Evolutionary conservation across 192 early-diverging fungal species (phyloP).

Genomic region (Mortierella claussenii): DNA sequence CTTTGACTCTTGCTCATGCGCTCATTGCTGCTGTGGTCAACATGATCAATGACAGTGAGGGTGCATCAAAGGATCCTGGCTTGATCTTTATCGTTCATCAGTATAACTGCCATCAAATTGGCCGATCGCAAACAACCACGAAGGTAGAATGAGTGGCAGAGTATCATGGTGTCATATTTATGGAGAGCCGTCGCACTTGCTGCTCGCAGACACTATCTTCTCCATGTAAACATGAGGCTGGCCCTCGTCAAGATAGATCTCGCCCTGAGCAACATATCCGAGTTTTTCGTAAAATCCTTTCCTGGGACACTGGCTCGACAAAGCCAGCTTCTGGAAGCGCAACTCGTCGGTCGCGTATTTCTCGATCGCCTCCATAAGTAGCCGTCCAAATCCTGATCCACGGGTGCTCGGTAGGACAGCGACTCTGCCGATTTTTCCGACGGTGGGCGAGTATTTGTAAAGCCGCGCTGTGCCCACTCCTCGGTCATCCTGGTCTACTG

Average conservation of each 20-base stretch:
- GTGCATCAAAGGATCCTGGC: no score
- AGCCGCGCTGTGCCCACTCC: conserved; percentile 33
- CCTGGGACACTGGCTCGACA: conserved; percentile 43
- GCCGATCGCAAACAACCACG: no score
- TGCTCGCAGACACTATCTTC: no score
- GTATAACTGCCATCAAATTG: no score
- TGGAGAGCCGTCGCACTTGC: no score
- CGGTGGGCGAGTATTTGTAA: conserved; percentile 31
- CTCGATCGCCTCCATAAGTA: conserved; percentile 40
- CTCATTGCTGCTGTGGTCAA: no score
- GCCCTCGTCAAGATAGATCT: conserved; percentile 38
- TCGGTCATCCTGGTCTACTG: conserved; percentile 14
- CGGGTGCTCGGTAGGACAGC: conserved; percentile 36
- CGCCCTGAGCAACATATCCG: conserved; percentile 21
- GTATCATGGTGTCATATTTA: no score
- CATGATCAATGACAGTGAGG: no score
- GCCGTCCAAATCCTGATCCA: conserved; percentile 31
- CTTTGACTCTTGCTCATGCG: no score
- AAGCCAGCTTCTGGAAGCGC: conserved; percentile 7
- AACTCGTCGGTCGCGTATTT: conserved; percentile 13
- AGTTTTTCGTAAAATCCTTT: conserved; percentile 45
- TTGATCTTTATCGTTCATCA: no score
- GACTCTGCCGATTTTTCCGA: conserved; percentile 41
- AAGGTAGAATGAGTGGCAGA: no score
- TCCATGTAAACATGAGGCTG: conserved; percentile 46